Evolutionary conservation across 177 flowering plant genomes (phyloP), one percentile per base, ranked within the genome.

Genomic region (Vitis hybrid): DNA sequence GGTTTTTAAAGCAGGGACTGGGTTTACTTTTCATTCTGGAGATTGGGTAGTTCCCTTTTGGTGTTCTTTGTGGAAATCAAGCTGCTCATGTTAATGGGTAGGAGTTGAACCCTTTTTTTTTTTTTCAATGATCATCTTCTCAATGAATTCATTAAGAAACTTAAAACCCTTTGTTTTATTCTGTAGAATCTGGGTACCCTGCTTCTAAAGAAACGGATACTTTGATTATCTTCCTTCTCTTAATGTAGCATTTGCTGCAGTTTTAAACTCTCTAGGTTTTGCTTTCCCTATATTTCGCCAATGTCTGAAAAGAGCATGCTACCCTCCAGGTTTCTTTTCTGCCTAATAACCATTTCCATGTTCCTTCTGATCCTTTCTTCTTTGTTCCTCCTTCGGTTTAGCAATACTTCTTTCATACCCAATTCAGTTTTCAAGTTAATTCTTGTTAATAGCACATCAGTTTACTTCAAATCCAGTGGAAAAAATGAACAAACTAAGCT

Each of bases 301-400:
- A 87, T 90, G 89, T 69, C 86, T 11, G 91, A 84, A 24, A 90
- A 83, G 75, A 76, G 71, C 67, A 76, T 76, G 80, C 72, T 73
- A 69, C 74, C 88, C 18, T 79, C 90, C 13, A 85, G 73, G 76
- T 67, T 85, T 52, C 75, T 86, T 65, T 73, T 81, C 49, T 78
- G 58, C 77, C 55, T 86, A 20, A 77, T 79, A 38, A 55, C 79
- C n/a, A 54, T 82, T 64, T 84, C 90, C 28, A 77, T 85, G 80
- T 78, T 84, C 65, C 75, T 83, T 61, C 59, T 89, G 73, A 61
- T 85, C 69, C 18, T 85, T 47, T 85, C 91, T 55, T 83, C 86
- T 12, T 15, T 81, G 9, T 80, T 85, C 79, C 78, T 88, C 15
- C 79, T 86, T 71, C 82, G 77, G 47, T 80, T 78, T 6, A 75